phyloP scores from a whole-genome alignment of 176 grass and related monocot species.

The Cocos nucifera region DNA sequence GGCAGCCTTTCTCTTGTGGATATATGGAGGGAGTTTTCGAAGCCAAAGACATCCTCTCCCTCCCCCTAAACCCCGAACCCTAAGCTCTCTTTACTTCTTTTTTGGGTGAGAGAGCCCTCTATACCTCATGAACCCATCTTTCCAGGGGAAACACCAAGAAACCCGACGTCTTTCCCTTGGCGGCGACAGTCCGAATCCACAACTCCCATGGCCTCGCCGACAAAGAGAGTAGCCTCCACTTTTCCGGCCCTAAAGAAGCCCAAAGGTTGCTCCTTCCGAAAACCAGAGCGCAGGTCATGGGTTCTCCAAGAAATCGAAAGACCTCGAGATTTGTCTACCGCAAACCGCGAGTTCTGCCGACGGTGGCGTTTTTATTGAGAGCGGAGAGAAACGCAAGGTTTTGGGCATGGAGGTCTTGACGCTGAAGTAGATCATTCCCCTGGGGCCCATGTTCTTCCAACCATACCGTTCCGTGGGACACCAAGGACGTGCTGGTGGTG shows the following conservation, averaged over 20 bases:
- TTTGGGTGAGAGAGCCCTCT: no score
- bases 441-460: slow-evolving; percentile 89
- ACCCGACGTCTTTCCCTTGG: not conserved
- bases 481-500: slow-evolving; percentile 81
- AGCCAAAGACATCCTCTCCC: slow-evolving; percentile 11
- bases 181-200: not conserved
- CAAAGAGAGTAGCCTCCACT: not conserved
- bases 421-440: slow-evolving; percentile 60
- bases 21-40: slow-evolving; percentile 26
- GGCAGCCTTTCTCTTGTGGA: not conserved
- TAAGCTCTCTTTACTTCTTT: not conserved
- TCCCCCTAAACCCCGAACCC: slow-evolving; percentile 13
- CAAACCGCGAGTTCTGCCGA: slow-evolving; percentile 7
- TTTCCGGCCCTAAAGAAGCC: not conserved
- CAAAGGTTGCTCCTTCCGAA: not conserved
- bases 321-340: not conserved
- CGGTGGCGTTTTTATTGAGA: not conserved
- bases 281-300: not conserved
- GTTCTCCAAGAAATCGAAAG: not conserved
- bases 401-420: slow-evolving; percentile 49
- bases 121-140: not conserved
- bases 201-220: not conserved
- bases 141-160: not conserved
- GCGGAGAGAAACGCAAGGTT: slow-evolving; percentile 17
- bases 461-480: slow-evolving; percentile 72